Evolutionary conservation across 148 eudicot species (phyloP).

Genomic region (Pouteria glomerata): DNA sequence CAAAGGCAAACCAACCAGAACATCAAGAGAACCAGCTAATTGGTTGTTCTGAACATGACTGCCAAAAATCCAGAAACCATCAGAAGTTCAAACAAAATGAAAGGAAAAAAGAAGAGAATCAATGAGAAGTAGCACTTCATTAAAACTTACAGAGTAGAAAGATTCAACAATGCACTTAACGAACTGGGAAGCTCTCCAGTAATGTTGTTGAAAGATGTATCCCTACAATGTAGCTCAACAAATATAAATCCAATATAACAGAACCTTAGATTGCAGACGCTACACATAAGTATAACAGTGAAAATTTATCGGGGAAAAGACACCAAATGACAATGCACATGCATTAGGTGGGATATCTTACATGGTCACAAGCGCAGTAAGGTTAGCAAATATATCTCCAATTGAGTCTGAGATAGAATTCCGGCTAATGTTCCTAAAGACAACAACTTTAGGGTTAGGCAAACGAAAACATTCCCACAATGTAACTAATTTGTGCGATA

Average conservation of each 20-base stretch:
- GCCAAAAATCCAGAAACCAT: constrained; percentile 28
- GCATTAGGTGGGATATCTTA: constrained; percentile 30
- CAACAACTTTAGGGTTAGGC: constrained; percentile 12
- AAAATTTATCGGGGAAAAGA: not conserved
- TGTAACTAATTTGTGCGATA: not conserved
- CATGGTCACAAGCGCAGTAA: constrained; percentile 59
- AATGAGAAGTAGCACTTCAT: constrained; percentile 9
- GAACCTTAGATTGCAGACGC: not conserved
- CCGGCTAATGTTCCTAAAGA: constrained; percentile 66
- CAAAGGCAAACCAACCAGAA: constrained; percentile 67
- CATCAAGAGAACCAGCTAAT: constrained; percentile 62
- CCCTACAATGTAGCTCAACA: constrained; percentile 40
- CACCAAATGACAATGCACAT: not conserved
- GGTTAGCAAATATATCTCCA: constrained; percentile 78
- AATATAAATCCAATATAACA: not conserved
- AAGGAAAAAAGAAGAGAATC: not conserved
- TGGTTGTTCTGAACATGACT: constrained; percentile 81
- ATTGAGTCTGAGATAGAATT: constrained; percentile 62
- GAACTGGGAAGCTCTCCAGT: constrained; percentile 80
- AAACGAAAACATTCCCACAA: constrained; percentile 13
- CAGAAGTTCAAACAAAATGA: constrained; percentile 11
- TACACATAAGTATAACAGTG: not conserved
- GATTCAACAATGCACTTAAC: constrained; percentile 58
- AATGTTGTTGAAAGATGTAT: constrained; percentile 78
- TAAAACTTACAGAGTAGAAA: constrained; percentile 78